phyloP scores from a whole-genome alignment of 495 filamentous ascomycete species.

The Penicillium tannophilum region DNA sequence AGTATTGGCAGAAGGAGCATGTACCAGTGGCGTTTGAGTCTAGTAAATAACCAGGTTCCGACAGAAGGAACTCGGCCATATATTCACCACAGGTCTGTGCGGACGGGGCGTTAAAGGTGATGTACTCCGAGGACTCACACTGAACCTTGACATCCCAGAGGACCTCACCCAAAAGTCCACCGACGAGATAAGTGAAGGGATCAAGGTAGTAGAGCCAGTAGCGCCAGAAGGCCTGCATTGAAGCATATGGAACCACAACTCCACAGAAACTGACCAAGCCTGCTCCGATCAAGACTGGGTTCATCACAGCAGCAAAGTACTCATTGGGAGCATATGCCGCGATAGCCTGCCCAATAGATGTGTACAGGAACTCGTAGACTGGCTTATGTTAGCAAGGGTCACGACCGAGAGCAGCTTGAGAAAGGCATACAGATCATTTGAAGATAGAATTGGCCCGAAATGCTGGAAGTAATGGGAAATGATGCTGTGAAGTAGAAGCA shows the following conservation, averaged over 20 bases:
- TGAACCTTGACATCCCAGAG: constrained; percentile 51
- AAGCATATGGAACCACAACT: constrained; percentile 53
- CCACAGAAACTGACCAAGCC: constrained; percentile 58
- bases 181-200: constrained; percentile 58
- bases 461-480: constrained; percentile 41
- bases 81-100: constrained; percentile 72
- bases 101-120: constrained; percentile 60
- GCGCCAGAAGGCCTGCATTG: constrained; percentile 58
- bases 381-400: background rate
- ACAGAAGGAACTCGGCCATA: constrained; percentile 53
- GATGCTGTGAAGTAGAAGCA: constrained; percentile 64
- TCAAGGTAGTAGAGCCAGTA: constrained; percentile 63
- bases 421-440: constrained; percentile 49
- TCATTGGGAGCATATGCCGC: constrained; percentile 58
- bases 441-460: constrained; percentile 50
- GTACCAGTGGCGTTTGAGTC: constrained; percentile 51
- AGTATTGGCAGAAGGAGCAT: constrained; percentile 65
- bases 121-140: constrained; percentile 60
- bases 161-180: constrained; percentile 46
- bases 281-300: constrained; percentile 51
- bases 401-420: background rate
- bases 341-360: constrained; percentile 48
- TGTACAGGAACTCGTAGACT: constrained; percentile 52
- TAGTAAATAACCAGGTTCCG: constrained; percentile 58
- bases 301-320: constrained; percentile 56